Conservation (phyloP, 2,329 filamentous ascomycete species). For the Talaromyces piceae region DNA sequence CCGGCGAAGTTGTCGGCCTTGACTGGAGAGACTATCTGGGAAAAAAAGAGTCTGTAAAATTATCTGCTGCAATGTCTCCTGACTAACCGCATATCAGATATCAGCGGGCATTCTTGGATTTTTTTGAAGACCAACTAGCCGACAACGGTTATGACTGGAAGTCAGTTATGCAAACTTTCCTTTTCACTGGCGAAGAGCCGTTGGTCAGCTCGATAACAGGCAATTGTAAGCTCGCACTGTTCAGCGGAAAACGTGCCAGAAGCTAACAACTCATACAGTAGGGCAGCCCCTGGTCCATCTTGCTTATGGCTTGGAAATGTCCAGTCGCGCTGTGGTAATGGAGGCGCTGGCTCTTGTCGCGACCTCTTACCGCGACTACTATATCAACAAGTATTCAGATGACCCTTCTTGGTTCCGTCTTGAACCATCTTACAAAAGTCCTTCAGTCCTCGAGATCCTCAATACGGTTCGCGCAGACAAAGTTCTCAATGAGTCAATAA, state of each 20-base stretch:
- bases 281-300: slow-evolving; percentile 91
- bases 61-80: not conserved
- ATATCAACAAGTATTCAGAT: slow-evolving; percentile 59
- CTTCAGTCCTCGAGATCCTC: slow-evolving; percentile 63
- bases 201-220: slow-evolving; percentile 73
- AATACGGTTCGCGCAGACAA: slow-evolving; percentile 61
- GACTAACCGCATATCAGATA: slow-evolving; percentile 45
- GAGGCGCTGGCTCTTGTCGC: slow-evolving; percentile 70
- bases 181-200: slow-evolving; percentile 62
- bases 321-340: slow-evolving; percentile 76
- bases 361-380: slow-evolving; percentile 49
- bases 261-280: slow-evolving; percentile 46
- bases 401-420: slow-evolving; percentile 59
- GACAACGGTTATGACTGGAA: slow-evolving; percentile 77
- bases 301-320: slow-evolving; percentile 85
- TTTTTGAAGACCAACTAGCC: slow-evolving; percentile 87
- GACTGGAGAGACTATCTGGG: slow-evolving; percentile 87
- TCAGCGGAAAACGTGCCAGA: not conserved
- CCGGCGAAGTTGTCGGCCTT: slow-evolving; percentile 69
- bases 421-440: slow-evolving; percentile 52
- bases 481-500: slow-evolving; percentile 58
- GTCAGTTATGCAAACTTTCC: slow-evolving; percentile 63
- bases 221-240: slow-evolving; percentile 53
- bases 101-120: slow-evolving; percentile 86
- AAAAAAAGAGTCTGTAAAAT: slow-evolving; percentile 51